Evolutionary conservation across 2,329 filamentous ascomycete genomes (phyloP).

Genomic region (Ophiognomonia clavigignenti-juglandacearum): DNA sequence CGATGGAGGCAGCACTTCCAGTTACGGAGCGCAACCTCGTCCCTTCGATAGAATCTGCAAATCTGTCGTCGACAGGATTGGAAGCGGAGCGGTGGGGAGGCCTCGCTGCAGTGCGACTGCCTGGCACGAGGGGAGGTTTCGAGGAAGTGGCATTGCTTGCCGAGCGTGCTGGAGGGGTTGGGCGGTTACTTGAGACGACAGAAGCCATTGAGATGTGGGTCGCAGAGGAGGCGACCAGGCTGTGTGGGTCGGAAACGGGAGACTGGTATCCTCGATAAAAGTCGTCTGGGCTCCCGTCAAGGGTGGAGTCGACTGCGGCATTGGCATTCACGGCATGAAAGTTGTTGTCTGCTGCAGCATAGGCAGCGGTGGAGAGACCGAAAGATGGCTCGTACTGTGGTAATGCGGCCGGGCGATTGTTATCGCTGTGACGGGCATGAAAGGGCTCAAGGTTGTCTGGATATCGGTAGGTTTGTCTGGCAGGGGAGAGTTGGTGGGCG

Average conservation of each 20-base stretch:
- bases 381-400: constrained; percentile 11
- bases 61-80: constrained; percentile 46
- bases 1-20: constrained; percentile 24
- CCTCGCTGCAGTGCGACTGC: constrained; percentile 34
- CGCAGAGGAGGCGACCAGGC: constrained; percentile 36
- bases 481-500: constrained; percentile 15
- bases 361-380: constrained; percentile 26
- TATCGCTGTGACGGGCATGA: not conserved
- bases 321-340: constrained; percentile 33
- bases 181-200: constrained; percentile 35
- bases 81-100: constrained; percentile 49
- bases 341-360: constrained; percentile 35
- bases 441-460: constrained; percentile 7
- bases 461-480: constrained; percentile 18
- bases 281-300: constrained; percentile 44
- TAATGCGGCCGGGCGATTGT: not conserved
- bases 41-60: constrained; percentile 22
- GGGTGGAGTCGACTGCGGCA: constrained; percentile 22
- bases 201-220: constrained; percentile 32
- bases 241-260: constrained; percentile 30
- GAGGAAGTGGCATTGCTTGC: constrained; percentile 46
- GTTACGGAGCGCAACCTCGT: constrained; percentile 28
- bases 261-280: constrained; percentile 49
- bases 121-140: constrained; percentile 38
- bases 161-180: constrained; percentile 38